Conservation (phyloP, 73 alveolate genomes). For the Symbiodinium natans region DNA sequence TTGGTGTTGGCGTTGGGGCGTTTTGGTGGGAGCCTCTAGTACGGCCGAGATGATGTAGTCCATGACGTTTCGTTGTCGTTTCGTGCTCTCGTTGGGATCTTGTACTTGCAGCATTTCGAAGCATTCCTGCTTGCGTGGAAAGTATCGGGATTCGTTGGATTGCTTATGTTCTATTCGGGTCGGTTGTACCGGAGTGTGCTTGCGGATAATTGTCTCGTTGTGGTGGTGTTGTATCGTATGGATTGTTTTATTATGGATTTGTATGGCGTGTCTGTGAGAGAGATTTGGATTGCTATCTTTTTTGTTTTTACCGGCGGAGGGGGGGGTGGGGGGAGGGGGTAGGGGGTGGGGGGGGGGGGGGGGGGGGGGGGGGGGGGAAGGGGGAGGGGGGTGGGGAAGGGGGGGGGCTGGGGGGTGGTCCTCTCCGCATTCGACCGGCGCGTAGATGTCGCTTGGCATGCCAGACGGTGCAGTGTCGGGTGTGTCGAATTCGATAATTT, state of each 20-base stretch:
- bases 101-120: not conserved
- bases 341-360: too few relatives aligned
- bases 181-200: not conserved
- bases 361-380: too few relatives aligned
- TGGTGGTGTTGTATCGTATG: not conserved
- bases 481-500: not conserved
- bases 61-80: not conserved
- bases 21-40: not conserved
- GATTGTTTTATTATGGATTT: not conserved
- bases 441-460: not conserved
- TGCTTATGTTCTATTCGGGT: not conserved
- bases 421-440: slow-evolving; percentile 19
- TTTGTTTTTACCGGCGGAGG: too few relatives aligned
- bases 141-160: not conserved
- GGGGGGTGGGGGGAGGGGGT: too few relatives aligned
- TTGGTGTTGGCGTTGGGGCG: not conserved
- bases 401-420: not conserved
- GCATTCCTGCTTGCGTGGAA: not conserved
- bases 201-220: not conserved
- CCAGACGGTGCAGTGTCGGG: not conserved
- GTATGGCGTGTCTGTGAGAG: not conserved
- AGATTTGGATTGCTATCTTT: too few relatives aligned
- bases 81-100: not conserved
- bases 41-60: not conserved
- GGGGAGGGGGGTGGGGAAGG: too few relatives aligned